These are phyloP conservation scores for Saccharomyces mikatae DNA, from an alignment of 805 yeast genomes.

Conservation along the genomic window DNA sequence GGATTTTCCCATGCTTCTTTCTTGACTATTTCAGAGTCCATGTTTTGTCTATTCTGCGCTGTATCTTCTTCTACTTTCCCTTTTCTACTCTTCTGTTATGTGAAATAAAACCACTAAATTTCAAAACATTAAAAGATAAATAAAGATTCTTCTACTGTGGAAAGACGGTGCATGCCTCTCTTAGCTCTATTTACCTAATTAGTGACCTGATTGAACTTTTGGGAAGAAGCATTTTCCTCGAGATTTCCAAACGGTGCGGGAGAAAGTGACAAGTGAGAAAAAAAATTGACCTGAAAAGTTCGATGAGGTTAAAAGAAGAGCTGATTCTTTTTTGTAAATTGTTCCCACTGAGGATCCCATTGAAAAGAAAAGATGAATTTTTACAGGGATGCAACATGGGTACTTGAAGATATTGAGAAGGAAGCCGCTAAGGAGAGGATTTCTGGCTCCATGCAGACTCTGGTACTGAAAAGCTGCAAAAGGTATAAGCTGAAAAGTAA, in stretches of 20 bases:
- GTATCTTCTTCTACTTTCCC: not conserved
- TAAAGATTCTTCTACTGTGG: not conserved
- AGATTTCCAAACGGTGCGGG: not conserved
- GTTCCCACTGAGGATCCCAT: not conserved
- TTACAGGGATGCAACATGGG: constrained; percentile 36
- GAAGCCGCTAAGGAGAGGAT: constrained; percentile 26
- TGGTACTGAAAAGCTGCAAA: constrained; percentile 45
- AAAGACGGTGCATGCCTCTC: not conserved
- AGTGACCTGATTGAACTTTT: not conserved
- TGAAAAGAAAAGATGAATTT: constrained; percentile 22
- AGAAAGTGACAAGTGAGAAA: not conserved
- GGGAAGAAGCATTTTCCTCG: not conserved
- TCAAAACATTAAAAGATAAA: not conserved
- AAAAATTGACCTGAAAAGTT: not conserved
- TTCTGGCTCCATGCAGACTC: constrained; percentile 47
- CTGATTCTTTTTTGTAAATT: not conserved
- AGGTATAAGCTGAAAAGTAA: constrained; percentile 45
- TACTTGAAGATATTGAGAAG: constrained; percentile 27
- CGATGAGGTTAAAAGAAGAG: not conserved
- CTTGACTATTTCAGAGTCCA: not conserved
- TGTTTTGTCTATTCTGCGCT: not conserved
- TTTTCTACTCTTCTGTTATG: not conserved
- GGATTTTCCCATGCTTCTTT: not conserved
- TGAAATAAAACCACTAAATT: not conserved
- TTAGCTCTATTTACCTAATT: not conserved